Percentiles rank a stretch among this genome's conserved stretches.
phyloP scores from a whole-genome alignment of 2,329 filamentous ascomycete species.

The Penicillium italicum region DNA sequence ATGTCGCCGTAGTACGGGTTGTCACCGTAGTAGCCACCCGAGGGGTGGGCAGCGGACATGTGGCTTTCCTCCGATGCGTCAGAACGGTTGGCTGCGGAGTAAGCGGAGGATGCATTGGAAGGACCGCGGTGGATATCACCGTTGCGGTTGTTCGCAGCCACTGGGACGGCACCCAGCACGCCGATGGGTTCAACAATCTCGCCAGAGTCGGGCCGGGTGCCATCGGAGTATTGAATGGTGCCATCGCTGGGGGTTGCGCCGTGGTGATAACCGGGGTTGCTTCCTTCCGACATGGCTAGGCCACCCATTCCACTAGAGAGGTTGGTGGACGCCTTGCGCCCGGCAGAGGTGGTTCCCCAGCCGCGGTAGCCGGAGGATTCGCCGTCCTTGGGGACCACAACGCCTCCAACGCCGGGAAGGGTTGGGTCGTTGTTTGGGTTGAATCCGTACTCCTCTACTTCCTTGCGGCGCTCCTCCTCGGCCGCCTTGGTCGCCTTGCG shows the following conservation, averaged over 20 bases:
- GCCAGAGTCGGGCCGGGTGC: slow-evolving; percentile 53
- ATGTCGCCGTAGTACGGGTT: slow-evolving; percentile 54
- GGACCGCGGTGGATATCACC: slow-evolving; percentile 78
- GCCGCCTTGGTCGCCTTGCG: slow-evolving; percentile 80
- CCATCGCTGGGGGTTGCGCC: slow-evolving; percentile 62
- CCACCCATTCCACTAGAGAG: slow-evolving; percentile 69
- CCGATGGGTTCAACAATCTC: slow-evolving; percentile 81
- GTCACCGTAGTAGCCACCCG: slow-evolving; percentile 53
- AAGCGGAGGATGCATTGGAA: slow-evolving; percentile 94
- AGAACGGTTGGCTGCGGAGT: slow-evolving; percentile 77
- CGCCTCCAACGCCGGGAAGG: slow-evolving; percentile 55
- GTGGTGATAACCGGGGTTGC: slow-evolving; percentile 52
- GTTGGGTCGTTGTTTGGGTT: slow-evolving; percentile 96
- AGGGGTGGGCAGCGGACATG: slow-evolving; percentile 44
- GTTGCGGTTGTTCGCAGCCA: slow-evolving; percentile 61
- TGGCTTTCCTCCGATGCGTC: slow-evolving; percentile 57
- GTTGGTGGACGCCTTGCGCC: slow-evolving; percentile 83
- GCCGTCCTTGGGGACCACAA: slow-evolving; percentile 65
- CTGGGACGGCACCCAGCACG: slow-evolving; percentile 67
- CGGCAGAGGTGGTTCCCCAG: slow-evolving; percentile 78
- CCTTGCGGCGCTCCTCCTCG: slow-evolving; percentile 86
- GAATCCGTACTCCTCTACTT: slow-evolving; percentile 95
- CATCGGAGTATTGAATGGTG: slow-evolving; percentile 60
- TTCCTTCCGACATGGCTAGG: slow-evolving; percentile 68
- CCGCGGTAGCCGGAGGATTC: slow-evolving; percentile 78